Base-by-base conservation (phyloP, 352 stramenopile species). In the Pythium coloratum region DNA sequence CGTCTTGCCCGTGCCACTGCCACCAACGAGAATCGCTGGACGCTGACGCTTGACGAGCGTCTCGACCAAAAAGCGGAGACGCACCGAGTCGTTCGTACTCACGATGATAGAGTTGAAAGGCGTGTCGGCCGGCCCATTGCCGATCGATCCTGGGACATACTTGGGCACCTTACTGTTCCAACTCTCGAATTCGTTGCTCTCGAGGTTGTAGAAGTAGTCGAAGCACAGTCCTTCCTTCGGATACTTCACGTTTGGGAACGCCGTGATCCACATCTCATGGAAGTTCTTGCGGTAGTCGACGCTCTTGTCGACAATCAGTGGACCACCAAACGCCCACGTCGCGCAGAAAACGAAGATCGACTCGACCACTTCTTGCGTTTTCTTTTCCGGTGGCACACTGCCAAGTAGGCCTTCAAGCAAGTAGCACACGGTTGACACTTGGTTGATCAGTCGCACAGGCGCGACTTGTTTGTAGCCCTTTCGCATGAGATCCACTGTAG, bases 91-190 rank as follows among this genome's bases (percentile, higher is more conserved):
- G 30, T 96, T 96, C 8, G 97, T 99, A 56, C 91, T 93, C 56
- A 99, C 96, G 28, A 98, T 97, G 30, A 99, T 96, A 42, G 96
- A 88, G 61, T 91, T 97, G 82, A 99, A 99, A 5, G 96, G 91
- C 30, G 92, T 98, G 66, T 99, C 91, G 0, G 91, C 95, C 7
- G 92, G 81, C 0, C 85, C 89, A 54, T 95, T 96, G 16, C 97
- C 97, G 71, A 99, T 99, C 28, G 90, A 83, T 1, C 93, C 81
- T 1, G 94, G 88, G 8, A 79, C 67, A 66, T 97, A 98, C 66
- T 95, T 93, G 16, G 94, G 91, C 28, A 98, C 94, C 64, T 97
- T 97, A 2, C 77, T 90, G 67, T 85, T 88, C 97, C 97, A 99
- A 64, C 88, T 92, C 38, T 97, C 84, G 64, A 98, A 98, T 42